Percentiles rank a stretch among this genome's conserved stretches.
Conservation (phyloP, 1,284 basidiomycete genomes). For the Golubevia pallescens region DNA sequence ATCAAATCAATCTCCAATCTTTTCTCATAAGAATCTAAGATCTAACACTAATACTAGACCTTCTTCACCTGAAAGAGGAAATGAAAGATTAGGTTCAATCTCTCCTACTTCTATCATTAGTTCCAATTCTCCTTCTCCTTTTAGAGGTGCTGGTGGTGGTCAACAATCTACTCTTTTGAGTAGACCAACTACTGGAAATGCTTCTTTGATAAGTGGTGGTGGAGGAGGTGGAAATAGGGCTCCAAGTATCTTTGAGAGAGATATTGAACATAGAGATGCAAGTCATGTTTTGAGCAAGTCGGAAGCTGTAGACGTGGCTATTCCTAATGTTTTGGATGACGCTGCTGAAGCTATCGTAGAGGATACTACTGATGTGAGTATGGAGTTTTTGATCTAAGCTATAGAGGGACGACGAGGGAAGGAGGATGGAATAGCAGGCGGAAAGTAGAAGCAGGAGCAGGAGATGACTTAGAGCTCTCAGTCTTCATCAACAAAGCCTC, state of each 20-base stretch:
- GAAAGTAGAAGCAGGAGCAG: too few relatives aligned
- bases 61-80: constrained; percentile 11
- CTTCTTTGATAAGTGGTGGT: neutral
- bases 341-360: constrained; percentile 55
- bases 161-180: neutral
- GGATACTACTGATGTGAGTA: constrained; percentile 18
- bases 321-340: constrained; percentile 54
- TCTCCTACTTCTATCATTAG: neutral
- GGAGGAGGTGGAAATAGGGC: constrained; percentile 9
- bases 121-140: neutral
- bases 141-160: neutral
- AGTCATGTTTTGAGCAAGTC: constrained; percentile 42
- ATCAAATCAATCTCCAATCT: constrained; percentile 15
- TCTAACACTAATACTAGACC: constrained; percentile 4
- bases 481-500: too few relatives aligned
- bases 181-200: neutral
- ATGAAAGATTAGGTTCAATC: neutral
- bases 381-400: too few relatives aligned
- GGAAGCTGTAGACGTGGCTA: constrained; percentile 56
- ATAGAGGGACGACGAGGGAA: too few relatives aligned
- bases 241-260: constrained; percentile 56
- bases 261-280: constrained; percentile 53
- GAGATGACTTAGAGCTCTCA: too few relatives aligned
- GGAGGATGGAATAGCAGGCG: too few relatives aligned
- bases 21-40: too few relatives aligned